Base-by-base conservation (phyloP, 2,329 filamentous ascomycete species). In the Pseudopyrenochaeta lycopersici region DNA sequence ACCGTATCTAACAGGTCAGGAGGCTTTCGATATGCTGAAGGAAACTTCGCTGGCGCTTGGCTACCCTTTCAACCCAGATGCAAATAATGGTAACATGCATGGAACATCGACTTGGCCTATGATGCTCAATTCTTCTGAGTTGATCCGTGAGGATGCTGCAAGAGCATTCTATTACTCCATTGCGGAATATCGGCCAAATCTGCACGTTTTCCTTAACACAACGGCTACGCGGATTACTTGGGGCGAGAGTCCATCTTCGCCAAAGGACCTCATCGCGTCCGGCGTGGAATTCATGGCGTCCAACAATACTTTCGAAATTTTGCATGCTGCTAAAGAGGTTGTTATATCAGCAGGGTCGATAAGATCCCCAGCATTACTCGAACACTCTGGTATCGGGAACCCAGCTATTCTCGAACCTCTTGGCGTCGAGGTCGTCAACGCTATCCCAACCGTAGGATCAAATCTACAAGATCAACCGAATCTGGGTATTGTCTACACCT, bases 121-220 rank as follows among this genome's bases (percentile, higher is more conserved):
- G 58, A 82, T 78, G 1, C 49, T 81, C 14, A 70, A 82, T 52
- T 54, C 66, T 1, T 64, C 66, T 1, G 64, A 67, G 14, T 68
- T 76, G 54, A 67, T 78, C 10, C 75, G 80, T 10, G 74, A 78
- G 50, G 80, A 83, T 66, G 78, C 81, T 31, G 80, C 78, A 3
- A 69, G 79, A 14, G 78, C 80, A 4, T 83, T 80, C 57, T 82
- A 81, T 58, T 80, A 72, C 47, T 79, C 80, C 1, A 63, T 78
- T 50, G 67, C 57, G n/a, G 53, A 69, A 15, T 46, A 58, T 38
- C 68, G 80, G 39, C 42, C 66, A 2, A 83, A 83, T 55, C 65
- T 82, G 1, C 61, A 78, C 2, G 62, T 82, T 1, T 74, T 81
- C 27, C 57, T 77, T 15, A 78, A 80, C 54, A 78, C 79, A 0